Evolutionary conservation across 148 eudicot species (phyloP), one percentile per base, ranked within the genome.

Genomic region (Pharnaceum exiguum): DNA sequence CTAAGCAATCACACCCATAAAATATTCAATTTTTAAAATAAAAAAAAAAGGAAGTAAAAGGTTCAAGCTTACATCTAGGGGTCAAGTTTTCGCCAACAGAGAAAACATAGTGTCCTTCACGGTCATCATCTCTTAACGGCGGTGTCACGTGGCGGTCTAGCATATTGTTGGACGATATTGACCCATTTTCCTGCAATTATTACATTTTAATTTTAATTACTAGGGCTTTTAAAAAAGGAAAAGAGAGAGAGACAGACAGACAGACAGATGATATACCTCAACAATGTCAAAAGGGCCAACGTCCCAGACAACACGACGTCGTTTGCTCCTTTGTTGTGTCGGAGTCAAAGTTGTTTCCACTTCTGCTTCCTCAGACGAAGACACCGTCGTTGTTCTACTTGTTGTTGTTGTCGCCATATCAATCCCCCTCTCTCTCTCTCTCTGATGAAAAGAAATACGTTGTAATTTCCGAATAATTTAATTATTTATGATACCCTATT

Each of bases 21-120:
- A 31, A 11, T 30, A 52, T 26, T 25, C 22, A 51, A 21, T 49
- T 24, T 8, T 3, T 29, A 6, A 5, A 52, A 6, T 16, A 39
- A 15, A 33, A 10, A 22, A 59, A 32, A 25, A 29, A 17, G 8
- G 6, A 8, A 24, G 49, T 22, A 13, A 10, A 37, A 29, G 59
- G 18, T 19, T 10, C 24, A 59, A 73, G 15, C 77, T 79, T 78
- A 90, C 97, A 90, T 86, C 95, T 74, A 50, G 89, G 75, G 45
- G 95, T 90, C 62, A 90, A 74, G 77, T 90, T 80, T 49, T 90
- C 97, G 51, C 97, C 97, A 10, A 84, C 69, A 58, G 61, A 65
- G 65, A 67, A 90, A 50, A 78, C 84, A 49, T 74, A 90, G 76
- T 90, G 97, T 2, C 97, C 97, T 40, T 86, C 94, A 28, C 65